Base-by-base conservation (phyloP, 2,329 filamentous ascomycete species). In the Whalleya microplaca region DNA sequence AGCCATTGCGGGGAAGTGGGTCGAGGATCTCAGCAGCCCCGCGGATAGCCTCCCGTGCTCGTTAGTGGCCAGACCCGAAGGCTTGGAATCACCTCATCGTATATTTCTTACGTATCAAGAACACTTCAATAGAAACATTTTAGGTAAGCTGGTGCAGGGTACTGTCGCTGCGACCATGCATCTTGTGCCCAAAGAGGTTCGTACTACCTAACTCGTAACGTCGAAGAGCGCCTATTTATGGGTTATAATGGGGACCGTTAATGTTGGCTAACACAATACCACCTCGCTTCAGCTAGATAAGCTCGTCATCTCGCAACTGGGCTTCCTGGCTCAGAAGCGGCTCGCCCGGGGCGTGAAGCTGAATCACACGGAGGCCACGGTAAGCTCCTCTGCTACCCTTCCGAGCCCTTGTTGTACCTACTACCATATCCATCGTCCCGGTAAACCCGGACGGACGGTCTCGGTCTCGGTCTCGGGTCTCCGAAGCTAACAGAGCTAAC, bases 241-340 rank as follows among this genome's bases (percentile, higher is more conserved):
- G n/a, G n/a, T 21, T 44, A 52, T 21, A 3, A 21, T 9, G 40
- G 42, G 1, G 32, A 43, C 21, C n/a, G n/a, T n/a, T n/a, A 32
- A 50, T 16, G 7, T 21, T 8, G 40, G 43, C 41, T 53, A 20
- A 48, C 16, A 49, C 32, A 47, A 54, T 55, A 42, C 59, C 21
- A 53, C 27, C 45, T 19, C 20, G 46, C 41, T 21, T 51, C 64
- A 98, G 94, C 83, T 98, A 71, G 94, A 98, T 82, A 98, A 98
- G 86, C 91, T 98, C 76, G 84, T 89, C 73, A 94, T 96, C 72
- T 91, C 92, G 52, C 92, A 97, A 76, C 80, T 96, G 59, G 94
- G 94, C 66, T 83, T 89, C 64, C 83, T 97, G 47, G 94, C 94
- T 52, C 94, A 98, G 79, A 84, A 89, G 63, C 86, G 94, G 58